A percentile compares a stretch with the other conserved stretches of the same genome.
phyloP scores from a whole-genome alignment of 768 basidiomycete genomes.

The Boletus sp. region DNA sequence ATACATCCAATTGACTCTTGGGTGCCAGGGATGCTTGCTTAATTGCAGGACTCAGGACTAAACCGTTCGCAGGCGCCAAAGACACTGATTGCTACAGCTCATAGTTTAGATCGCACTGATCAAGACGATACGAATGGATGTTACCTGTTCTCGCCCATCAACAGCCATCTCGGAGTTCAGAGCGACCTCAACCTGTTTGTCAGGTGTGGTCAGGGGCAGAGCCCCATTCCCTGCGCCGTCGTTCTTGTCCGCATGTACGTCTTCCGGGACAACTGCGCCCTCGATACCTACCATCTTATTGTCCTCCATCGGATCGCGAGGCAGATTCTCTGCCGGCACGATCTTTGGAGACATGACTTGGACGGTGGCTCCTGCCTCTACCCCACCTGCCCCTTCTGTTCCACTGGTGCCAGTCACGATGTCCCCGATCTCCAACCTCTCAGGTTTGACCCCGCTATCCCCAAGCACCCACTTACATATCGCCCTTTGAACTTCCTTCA shows the following conservation, averaged over 20 bases:
- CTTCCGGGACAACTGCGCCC: neutral
- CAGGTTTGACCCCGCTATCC: constrained; percentile 8
- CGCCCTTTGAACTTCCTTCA: constrained; percentile 34
- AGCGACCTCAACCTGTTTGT: neutral
- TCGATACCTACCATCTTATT: constrained; percentile 23
- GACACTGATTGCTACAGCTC: constrained; percentile 5
- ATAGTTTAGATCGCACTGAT: neutral
- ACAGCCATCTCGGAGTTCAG: constrained; percentile 13
- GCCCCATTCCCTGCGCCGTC: neutral
- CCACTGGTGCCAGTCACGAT: neutral
- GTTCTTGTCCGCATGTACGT: neutral
- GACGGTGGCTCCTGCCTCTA: neutral
- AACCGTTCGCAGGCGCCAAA: neutral
- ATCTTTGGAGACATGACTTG: neutral
- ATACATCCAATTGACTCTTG: constrained; percentile 29
- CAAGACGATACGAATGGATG: neutral
- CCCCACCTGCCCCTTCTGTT: neutral
- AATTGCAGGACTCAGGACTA: constrained; percentile 10
- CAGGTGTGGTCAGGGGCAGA: neutral
- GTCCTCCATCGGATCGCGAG: constrained; percentile 1
- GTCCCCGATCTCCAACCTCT: constrained; percentile 4
- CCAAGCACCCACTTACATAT: constrained; percentile 30
- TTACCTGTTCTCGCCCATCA: constrained; percentile 23
- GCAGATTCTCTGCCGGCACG: neutral
- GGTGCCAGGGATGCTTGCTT: constrained; percentile 11